Conservation (phyloP, 1,139 yeast species). For the Yamadazyma blattariae region DNA sequence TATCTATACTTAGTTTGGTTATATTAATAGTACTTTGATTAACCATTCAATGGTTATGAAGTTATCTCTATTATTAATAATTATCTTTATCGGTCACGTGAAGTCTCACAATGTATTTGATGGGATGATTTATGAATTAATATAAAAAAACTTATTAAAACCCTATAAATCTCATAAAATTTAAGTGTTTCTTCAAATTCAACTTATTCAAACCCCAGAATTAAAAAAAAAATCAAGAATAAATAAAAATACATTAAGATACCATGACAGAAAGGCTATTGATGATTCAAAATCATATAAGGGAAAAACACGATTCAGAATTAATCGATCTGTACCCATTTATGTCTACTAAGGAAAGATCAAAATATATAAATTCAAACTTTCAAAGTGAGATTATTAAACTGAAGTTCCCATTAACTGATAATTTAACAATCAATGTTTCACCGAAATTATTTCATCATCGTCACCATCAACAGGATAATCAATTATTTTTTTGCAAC, state of each 20-base stretch:
- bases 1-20: too few species aligned
- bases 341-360: conserved; percentile 5
- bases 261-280: conserved; percentile 6
- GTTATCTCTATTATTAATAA: too few species aligned
- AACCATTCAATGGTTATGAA: too few species aligned
- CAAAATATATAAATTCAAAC: conserved; percentile 1
- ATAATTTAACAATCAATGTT: conserved; percentile 1
- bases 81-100: conserved; percentile 7
- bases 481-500: too few species aligned
- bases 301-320: conserved; percentile 5
- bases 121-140: conserved; percentile 1
- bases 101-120: conserved; percentile 2
- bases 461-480: too few species aligned
- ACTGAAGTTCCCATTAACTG: conserved; percentile 6
- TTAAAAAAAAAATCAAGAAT: too few species aligned
- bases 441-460: conserved; percentile 2
- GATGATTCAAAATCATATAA: conserved; percentile 7
- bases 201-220: too few species aligned
- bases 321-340: conserved; percentile 7
- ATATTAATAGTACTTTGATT: too few species aligned
- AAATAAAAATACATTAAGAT: too few species aligned
- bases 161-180: not conserved
- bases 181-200: too few species aligned
- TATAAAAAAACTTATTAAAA: too few species aligned
- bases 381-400: conserved; percentile 4